These are phyloP conservation scores for Zygosaccharomyces sapae DNA, from an alignment of 1,139 yeast species.

Conservation along the genomic window DNA sequence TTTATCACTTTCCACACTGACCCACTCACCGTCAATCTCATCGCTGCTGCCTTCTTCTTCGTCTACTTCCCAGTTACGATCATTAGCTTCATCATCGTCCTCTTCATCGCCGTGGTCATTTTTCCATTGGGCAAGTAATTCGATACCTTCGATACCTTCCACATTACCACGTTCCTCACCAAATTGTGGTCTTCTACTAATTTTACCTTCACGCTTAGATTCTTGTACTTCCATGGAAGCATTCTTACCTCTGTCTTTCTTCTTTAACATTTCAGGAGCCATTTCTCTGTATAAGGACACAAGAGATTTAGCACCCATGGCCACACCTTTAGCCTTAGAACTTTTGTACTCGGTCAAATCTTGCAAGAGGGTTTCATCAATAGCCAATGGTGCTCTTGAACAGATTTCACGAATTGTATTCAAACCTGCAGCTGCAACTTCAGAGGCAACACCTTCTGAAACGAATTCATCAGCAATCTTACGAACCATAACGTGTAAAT, in stretches of 20 bases:
- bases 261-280: constrained; percentile 90
- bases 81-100: constrained; percentile 54
- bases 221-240: constrained; percentile 77
- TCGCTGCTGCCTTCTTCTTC: constrained; percentile 45
- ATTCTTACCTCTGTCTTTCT: constrained; percentile 87
- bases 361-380: constrained; percentile 78
- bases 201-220: constrained; percentile 43
- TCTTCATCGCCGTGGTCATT: constrained; percentile 51
- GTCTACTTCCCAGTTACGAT: constrained; percentile 53
- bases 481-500: constrained; percentile 69
- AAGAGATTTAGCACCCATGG: constrained; percentile 91
- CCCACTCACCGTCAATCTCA: constrained; percentile 52
- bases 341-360: constrained; percentile 89
- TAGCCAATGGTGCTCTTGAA: constrained; percentile 89
- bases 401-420: constrained; percentile 91
- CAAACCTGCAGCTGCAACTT: constrained; percentile 96
- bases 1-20: constrained; percentile 51
- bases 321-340: constrained; percentile 87
- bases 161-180: constrained; percentile 65
- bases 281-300: constrained; percentile 83
- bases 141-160: constrained; percentile 83
- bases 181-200: constrained; percentile 48
- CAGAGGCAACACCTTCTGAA: constrained; percentile 96
- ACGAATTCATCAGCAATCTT: constrained; percentile 97
- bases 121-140: constrained; percentile 83